These are phyloP conservation scores for Alliaria petiolata DNA, from an alignment of 345 rosid genomes.

Conservation along the genomic window DNA sequence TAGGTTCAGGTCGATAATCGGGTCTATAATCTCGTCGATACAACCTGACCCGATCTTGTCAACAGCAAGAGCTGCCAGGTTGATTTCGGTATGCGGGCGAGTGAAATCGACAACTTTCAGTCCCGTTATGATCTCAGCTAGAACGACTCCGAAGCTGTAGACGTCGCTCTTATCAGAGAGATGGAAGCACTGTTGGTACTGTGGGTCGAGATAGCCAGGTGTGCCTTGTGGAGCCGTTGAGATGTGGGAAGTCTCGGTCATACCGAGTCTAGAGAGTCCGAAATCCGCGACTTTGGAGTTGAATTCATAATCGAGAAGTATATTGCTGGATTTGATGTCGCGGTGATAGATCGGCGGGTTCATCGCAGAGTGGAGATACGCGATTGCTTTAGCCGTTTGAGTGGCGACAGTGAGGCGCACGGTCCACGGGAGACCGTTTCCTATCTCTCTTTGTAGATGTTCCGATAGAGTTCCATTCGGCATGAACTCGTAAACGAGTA, in stretches of 20 bases:
- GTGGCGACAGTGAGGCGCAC: conserved; percentile 69
- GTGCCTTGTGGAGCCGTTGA: conserved; percentile 96
- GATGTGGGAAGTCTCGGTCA: conserved; percentile 68
- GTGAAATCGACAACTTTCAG: conserved; percentile 90
- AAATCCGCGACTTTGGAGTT: conserved; percentile 95
- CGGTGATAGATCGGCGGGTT: conserved; percentile 92
- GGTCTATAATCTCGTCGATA: conserved; percentile 82
- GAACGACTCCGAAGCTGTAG: conserved; percentile 94
- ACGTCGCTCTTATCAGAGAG: conserved; percentile 82
- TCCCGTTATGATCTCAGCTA: conserved; percentile 84
- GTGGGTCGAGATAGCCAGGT: conserved; percentile 87
- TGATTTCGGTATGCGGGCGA: conserved; percentile 75
- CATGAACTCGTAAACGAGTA: conserved; percentile 89
- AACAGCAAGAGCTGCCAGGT: conserved; percentile 78
- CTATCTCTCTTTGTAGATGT: conserved; percentile 82
- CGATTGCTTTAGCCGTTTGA: conserved; percentile 85
- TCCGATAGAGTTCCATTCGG: conserved; percentile 81
- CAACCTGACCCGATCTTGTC: conserved; percentile 91
- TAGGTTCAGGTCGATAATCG: conserved; percentile 52
- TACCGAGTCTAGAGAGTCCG: conserved; percentile 89
- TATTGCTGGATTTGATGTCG: conserved; percentile 90
- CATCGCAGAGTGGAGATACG: conserved; percentile 84
- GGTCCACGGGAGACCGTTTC: conserved; percentile 77
- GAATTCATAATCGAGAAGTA: conserved; percentile 67
- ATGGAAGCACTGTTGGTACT: conserved; percentile 74